Evolutionary conservation across 176 grass and related monocot genomes (phyloP), one percentile per base, ranked within the genome.

Genomic region (Carex littledalei): DNA sequence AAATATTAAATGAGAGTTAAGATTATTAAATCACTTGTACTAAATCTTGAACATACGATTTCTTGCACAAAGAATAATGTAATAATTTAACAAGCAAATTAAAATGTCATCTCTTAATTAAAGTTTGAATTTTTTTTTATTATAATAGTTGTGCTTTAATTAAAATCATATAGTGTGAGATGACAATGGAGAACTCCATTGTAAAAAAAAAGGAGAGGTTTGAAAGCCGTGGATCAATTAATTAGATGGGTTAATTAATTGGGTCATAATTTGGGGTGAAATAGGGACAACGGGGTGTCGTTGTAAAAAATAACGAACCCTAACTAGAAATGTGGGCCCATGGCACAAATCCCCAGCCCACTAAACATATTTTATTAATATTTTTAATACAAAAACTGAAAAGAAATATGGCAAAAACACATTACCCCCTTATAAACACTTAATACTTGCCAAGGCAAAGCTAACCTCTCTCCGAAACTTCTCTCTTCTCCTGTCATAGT

Each of bases 241-340:
- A 39, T 54, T 78, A 62, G 50, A 35, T 22, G 45, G n/a, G 2
- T 43, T 63, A 62, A 78, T 43, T 63, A 61, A 78, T 56, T 62
- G 55, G 41, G 49, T 54, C 64, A 83, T 67, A 82, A 52, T 68
- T 32, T 67, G 41, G 43, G 68, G 81, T n/a, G n/a, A 54, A 83
- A 83, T 69, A 83, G 45, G 84, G 89, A 88, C 88, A 88, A 87
- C 9, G 86, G 73, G 52, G 83, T 82, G 56, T 91, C 66, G 86
- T 88, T 94, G 86, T 89, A 88, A 94, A 88, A 91, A 82, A 87
- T 55, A 63, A 77, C 61, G 79, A 79, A 88, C 73, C 56, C 18
- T n/a, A 89, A 85, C 58, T 39, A 80, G 16, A 70, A 72, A 35
- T 35, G 86, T 85, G 89, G 31, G 80, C 87, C 85, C 63, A 17